Percentiles rank a stretch among this genome's conserved stretches.
Evolutionary conservation across 306 rosid genomes (phyloP).

Genomic region (Malus orientalis): DNA sequence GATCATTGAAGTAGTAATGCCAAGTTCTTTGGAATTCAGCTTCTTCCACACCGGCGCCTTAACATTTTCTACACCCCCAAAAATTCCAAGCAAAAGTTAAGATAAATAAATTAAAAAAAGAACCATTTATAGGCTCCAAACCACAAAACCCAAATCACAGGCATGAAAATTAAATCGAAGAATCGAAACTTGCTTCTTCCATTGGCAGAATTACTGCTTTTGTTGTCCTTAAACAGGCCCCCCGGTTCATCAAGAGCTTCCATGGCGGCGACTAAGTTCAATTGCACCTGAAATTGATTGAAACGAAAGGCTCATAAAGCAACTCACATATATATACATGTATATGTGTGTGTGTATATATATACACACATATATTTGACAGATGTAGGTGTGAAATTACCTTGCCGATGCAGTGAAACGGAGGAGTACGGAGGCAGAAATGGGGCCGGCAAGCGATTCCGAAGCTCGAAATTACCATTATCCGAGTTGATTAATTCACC

Average conservation of each 20-base stretch:
- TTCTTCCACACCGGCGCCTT: slow-evolving; percentile 50
- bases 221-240: background rate
- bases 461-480: slow-evolving; percentile 41
- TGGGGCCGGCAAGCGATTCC: slow-evolving; percentile 26
- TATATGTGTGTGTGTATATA: too few species aligned
- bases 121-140: background rate
- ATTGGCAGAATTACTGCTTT: slow-evolving; percentile 8
- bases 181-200: slow-evolving; percentile 39
- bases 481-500: slow-evolving; percentile 5
- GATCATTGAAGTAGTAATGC: slow-evolving; percentile 62
- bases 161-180: background rate
- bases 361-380: too few species aligned
- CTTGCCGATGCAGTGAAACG: slow-evolving; percentile 38
- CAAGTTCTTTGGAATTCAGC: slow-evolving; percentile 65
- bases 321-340: background rate
- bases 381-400: slow-evolving; percentile 1
- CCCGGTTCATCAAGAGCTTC: slow-evolving; percentile 38
- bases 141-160: background rate
- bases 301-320: background rate
- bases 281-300: slow-evolving; percentile 29
- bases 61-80: slow-evolving; percentile 20
- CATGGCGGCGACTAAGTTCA: slow-evolving; percentile 26
- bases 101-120: background rate
- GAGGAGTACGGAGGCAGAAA: slow-evolving; percentile 29
- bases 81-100: background rate